A percentile compares a stretch with the other conserved stretches of the same genome.
Conservation (phyloP, 2,329 filamentous ascomycete genomes). For the Clarireedia monteithiana region DNA sequence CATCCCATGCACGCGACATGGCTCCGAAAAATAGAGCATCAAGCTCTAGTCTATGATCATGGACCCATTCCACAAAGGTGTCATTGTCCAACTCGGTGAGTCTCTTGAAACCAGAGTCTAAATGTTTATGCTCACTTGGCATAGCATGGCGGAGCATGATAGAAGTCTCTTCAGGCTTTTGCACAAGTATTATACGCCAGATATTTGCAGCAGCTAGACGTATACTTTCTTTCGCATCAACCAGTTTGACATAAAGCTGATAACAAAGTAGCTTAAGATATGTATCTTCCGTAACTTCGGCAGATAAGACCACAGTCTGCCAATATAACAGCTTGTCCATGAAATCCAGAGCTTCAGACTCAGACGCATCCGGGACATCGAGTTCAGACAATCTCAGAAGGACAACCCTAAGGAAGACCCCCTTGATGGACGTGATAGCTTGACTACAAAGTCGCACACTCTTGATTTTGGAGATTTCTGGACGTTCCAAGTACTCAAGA, state of each 20-base stretch:
- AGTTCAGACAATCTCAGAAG: slow-evolving; percentile 78
- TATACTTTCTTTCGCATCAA: slow-evolving; percentile 59
- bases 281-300: slow-evolving; percentile 70
- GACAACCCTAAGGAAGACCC: slow-evolving; percentile 70
- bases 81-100: slow-evolving; percentile 85
- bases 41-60: slow-evolving; percentile 68
- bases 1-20: slow-evolving; percentile 78
- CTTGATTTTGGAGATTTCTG: slow-evolving; percentile 74
- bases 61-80: slow-evolving; percentile 81
- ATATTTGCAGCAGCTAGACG: slow-evolving; percentile 73
- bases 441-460: slow-evolving; percentile 87
- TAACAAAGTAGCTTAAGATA: slow-evolving; percentile 85
- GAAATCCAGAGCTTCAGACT: slow-evolving; percentile 59
- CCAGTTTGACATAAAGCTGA: slow-evolving; percentile 81
- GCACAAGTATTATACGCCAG: slow-evolving; percentile 86
- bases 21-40: slow-evolving; percentile 76
- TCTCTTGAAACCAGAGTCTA: slow-evolving; percentile 73
- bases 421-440: slow-evolving; percentile 67
- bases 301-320: slow-evolving; percentile 83
- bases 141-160: slow-evolving; percentile 66
- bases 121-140: slow-evolving; percentile 58
- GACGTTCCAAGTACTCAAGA: slow-evolving; percentile 80
- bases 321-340: slow-evolving; percentile 87
- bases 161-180: slow-evolving; percentile 79
- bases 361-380: slow-evolving; percentile 54